Conservation (phyloP, 805 yeast species). For the Myxozyma lipomycoides region DNA sequence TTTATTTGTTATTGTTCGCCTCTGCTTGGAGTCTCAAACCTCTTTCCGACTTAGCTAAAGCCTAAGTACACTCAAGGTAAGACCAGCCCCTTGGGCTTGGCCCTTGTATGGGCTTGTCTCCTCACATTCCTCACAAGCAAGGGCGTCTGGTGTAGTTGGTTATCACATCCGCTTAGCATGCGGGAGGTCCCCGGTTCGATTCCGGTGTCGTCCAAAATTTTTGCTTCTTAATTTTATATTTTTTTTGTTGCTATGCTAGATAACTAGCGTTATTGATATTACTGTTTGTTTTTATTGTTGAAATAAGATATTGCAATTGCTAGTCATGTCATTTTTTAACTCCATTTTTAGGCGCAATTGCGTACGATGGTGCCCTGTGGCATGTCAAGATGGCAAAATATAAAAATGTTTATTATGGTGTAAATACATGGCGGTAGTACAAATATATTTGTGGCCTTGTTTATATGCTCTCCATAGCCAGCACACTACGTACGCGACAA, state of each 20-base stretch:
- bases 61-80: too few species aligned
- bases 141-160: conserved; percentile 34
- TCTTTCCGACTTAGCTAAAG: too few species aligned
- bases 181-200: conserved; percentile 33
- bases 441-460: not conserved
- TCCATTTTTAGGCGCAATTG: too few species aligned
- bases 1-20: too few species aligned
- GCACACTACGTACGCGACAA: too few species aligned
- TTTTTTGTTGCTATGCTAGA: not conserved
- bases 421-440: too few species aligned
- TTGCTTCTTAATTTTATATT: conserved; percentile 2
- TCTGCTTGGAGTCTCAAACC: too few species aligned
- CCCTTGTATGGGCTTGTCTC: not conserved
- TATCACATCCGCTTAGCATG: conserved; percentile 33
- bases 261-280: not conserved
- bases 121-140: not conserved
- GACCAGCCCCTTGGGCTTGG: too few species aligned
- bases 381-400: not conserved
- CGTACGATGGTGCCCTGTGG: not conserved
- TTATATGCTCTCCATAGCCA: not conserved
- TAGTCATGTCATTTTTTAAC: too few species aligned
- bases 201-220: conserved; percentile 31
- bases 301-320: too few species aligned
- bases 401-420: not conserved
- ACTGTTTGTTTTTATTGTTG: not conserved